Conservation (phyloP, 257 asterid genomes). For the Plantago major region DNA sequence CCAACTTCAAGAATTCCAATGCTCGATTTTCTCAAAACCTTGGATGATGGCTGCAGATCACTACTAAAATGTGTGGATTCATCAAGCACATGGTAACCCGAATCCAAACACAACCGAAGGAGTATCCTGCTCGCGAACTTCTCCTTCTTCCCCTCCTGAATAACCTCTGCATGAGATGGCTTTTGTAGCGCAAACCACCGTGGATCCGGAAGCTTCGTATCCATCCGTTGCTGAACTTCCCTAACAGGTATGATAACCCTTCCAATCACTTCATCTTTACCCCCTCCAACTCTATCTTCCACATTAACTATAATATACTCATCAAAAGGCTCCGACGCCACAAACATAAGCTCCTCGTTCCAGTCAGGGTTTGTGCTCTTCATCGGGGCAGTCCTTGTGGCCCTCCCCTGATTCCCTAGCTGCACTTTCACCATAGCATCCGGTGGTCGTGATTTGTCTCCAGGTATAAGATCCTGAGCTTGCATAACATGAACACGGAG, state of each 20-base stretch:
- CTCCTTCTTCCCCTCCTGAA: constrained; percentile 61
- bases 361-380: constrained; percentile 61
- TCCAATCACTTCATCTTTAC: constrained; percentile 54
- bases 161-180: constrained; percentile 44
- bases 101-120: constrained; percentile 59
- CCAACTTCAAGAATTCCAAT: constrained; percentile 92
- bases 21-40: constrained; percentile 52
- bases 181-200: constrained; percentile 60
- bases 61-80: constrained; percentile 82
- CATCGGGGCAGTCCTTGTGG: constrained; percentile 47
- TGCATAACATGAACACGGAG: constrained; percentile 65
- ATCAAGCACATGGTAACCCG: constrained; percentile 86
- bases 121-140: constrained; percentile 73
- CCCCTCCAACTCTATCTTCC: constrained; percentile 54
- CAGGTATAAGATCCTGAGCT: constrained; percentile 76
- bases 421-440: constrained; percentile 54
- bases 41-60: constrained; percentile 79
- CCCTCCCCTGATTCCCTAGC: constrained; percentile 59
- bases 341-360: constrained; percentile 88
- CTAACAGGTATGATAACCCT: constrained; percentile 49
- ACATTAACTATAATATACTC: constrained; percentile 60
- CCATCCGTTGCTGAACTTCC: constrained; percentile 44
- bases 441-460: constrained; percentile 47
- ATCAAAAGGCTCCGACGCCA: constrained; percentile 76
- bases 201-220: constrained; percentile 57